Evolutionary conservation across 257 asterid species (phyloP), one percentile per base, ranked within the genome.

Genomic region (Forsythia suspensa): DNA sequence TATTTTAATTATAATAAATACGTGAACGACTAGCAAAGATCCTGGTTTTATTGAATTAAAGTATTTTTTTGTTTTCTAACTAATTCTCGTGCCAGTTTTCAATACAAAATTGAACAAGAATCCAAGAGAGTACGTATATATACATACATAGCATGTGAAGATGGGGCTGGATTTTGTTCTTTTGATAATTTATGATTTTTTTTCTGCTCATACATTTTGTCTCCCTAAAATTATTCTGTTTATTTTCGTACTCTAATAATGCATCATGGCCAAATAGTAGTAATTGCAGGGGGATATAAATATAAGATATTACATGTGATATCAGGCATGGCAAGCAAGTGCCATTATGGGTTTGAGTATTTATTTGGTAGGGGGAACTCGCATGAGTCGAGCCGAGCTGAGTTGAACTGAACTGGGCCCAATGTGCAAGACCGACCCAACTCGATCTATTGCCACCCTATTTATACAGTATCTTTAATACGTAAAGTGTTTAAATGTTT

Each of bases 111-210:
- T 46, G 61, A 81, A 88, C 70, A 81, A 88, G 5, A 77, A 85
- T 78, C 86, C 87, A 84, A 84, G 80, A 79, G 73, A 79, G 83
- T 80, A 84, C 83, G 70, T 76, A 82, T 71, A 63, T 82, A 37
- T 81, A n/a, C n/a, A 86, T 83, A 82, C 39, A 63, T 24, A 61
- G 86, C 92, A 88, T 83, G 89, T 86, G 92, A 77, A 82, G 75
- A 76, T 81, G 84, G 24, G 79, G 80, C 76, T 81, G 72, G 76
- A 72, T 39, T 61, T 61, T 61, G 69, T 61, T 61, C 69, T 61
- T 21, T 79, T 84, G 39, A 78, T 82, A 74, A 82, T n/a, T 76
- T 63, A 83, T 77, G 66, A 79, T 39, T 29, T 29, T 29, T 29
- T n/a, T n/a, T n/a, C n/a, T n/a, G n/a, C n/a, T n/a, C n/a, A n/a